A percentile compares a stretch with the other conserved stretches of the same genome.
These are phyloP conservation scores for Alternaria infectoria DNA, from an alignment of 2,329 filamentous ascomycete genomes.

Conservation along the genomic window DNA sequence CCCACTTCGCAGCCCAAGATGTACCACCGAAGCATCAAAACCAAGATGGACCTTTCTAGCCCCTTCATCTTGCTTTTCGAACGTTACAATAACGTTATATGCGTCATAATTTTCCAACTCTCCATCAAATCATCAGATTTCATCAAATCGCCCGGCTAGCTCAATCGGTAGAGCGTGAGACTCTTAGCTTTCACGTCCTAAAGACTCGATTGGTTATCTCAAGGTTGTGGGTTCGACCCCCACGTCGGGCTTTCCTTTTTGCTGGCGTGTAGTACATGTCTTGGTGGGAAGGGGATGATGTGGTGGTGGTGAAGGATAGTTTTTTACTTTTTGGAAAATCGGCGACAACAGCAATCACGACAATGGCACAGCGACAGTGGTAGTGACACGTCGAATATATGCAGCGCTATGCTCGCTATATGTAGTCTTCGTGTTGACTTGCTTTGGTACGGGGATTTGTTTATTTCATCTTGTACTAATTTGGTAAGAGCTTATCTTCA, in stretches of 20 bases:
- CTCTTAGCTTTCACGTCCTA: slow-evolving; percentile 37
- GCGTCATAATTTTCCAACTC: rapidly evolving
- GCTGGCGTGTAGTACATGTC: background rate
- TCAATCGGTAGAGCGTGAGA: slow-evolving; percentile 52
- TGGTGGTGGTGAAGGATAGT: background rate
- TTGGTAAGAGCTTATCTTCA: background rate
- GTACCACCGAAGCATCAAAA: background rate
- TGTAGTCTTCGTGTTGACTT: background rate
- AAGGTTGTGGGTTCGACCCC: slow-evolving; percentile 7
- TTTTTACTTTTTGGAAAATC: background rate
- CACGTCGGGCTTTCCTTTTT: background rate
- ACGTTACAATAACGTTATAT: background rate
- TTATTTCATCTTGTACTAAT: background rate
- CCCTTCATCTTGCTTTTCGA: background rate
- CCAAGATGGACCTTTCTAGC: rapidly evolving
- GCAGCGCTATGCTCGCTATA: background rate
- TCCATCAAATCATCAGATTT: background rate
- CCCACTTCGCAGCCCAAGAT: background rate
- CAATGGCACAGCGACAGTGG: background rate
- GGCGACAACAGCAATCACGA: background rate
- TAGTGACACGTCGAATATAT: too few relatives aligned
- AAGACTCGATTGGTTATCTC: slow-evolving; percentile 7
- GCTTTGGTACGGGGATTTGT: background rate
- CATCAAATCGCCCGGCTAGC: slow-evolving; percentile 22
- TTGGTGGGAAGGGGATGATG: background rate